Conservation (phyloP, 2,329 filamentous ascomycete species). For the Herpotrichia juniperi region DNA sequence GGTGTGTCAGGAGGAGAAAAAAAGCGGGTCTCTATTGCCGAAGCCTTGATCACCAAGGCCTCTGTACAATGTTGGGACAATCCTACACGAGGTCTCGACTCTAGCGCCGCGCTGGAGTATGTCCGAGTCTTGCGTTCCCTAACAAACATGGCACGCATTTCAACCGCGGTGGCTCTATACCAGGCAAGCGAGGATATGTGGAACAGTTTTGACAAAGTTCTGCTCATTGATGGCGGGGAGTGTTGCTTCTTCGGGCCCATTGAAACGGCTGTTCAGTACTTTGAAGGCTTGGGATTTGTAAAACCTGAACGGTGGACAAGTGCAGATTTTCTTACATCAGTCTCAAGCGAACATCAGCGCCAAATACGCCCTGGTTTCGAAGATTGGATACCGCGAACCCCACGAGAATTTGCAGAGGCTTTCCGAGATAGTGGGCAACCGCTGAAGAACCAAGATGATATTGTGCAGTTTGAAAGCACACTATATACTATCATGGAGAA, state of each 20-base stretch:
- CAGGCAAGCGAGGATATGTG: neutral
- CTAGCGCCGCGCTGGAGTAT: constrained; percentile 72
- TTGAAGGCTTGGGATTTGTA: constrained; percentile 70
- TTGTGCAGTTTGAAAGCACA: too few relatives aligned
- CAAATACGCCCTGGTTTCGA: too few relatives aligned
- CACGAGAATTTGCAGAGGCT: too few relatives aligned
- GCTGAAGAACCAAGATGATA: too few relatives aligned
- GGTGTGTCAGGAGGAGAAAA: constrained; percentile 72
- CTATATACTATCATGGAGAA: too few relatives aligned
- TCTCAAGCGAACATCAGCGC: too few relatives aligned
- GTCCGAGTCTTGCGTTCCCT: constrained; percentile 68
- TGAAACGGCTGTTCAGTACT: constrained; percentile 68
- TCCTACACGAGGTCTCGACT: constrained; percentile 71
- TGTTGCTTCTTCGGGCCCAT: constrained; percentile 72
- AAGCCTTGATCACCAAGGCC: too few relatives aligned
- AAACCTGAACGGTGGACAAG: constrained; percentile 61
- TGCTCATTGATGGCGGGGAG: constrained; percentile 60
- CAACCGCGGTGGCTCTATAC: constrained; percentile 63
- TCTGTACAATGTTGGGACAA: constrained; percentile 77
- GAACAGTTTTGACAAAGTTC: constrained; percentile 22
- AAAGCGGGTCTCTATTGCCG: too few relatives aligned
- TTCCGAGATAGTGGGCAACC: too few relatives aligned
- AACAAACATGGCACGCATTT: constrained; percentile 66
- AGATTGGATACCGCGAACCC: too few relatives aligned
- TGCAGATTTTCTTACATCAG: constrained; percentile 75